These are phyloP conservation scores for Mallotus repandus DNA, from an alignment of 441 rosid species.

Conservation along the genomic window DNA sequence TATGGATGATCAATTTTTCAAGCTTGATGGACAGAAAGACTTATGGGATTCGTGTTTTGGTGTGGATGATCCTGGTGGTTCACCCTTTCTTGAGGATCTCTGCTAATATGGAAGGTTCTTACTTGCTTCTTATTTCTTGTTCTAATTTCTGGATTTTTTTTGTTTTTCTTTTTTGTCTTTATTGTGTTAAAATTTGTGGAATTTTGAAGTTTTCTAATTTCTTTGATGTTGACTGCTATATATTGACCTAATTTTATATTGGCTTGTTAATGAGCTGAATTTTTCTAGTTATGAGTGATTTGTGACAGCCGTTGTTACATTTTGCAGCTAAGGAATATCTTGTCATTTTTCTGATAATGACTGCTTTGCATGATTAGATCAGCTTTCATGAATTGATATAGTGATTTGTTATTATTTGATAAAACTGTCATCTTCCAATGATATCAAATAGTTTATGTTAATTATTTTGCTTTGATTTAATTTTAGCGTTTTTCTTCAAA, in stretches of 20 bases:
- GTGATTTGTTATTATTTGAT: not conserved
- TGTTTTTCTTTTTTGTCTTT: not conserved
- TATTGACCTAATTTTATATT: constrained; percentile 6
- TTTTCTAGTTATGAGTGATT: constrained; percentile 1
- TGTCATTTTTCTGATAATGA: constrained; percentile 13
- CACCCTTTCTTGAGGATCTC: constrained; percentile 28
- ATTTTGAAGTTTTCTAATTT: constrained; percentile 2
- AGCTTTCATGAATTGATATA: constrained; percentile 6
- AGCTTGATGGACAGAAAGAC: constrained; percentile 28
- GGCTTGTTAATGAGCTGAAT: not conserved
- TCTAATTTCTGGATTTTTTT: not conserved
- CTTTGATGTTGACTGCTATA: constrained; percentile 13
- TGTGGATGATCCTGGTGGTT: constrained; percentile 28
- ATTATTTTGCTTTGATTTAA: not conserved
- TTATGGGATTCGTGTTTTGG: constrained; percentile 20
- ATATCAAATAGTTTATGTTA: not conserved
- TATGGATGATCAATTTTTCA: constrained; percentile 9
- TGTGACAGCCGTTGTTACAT: not conserved
- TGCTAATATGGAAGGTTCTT: constrained; percentile 37
- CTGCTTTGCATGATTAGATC: constrained; percentile 1
- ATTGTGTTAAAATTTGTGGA: not conserved
- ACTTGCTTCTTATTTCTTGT: not conserved
- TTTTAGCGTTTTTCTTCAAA: not conserved
- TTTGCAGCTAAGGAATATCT: not conserved
- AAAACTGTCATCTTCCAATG: constrained; percentile 13